A percentile compares a stretch with the other conserved stretches of the same genome.
Evolutionary conservation across 2,329 filamentous ascomycete genomes (phyloP).

Genomic region (Xylariomycetidae sp.): DNA sequence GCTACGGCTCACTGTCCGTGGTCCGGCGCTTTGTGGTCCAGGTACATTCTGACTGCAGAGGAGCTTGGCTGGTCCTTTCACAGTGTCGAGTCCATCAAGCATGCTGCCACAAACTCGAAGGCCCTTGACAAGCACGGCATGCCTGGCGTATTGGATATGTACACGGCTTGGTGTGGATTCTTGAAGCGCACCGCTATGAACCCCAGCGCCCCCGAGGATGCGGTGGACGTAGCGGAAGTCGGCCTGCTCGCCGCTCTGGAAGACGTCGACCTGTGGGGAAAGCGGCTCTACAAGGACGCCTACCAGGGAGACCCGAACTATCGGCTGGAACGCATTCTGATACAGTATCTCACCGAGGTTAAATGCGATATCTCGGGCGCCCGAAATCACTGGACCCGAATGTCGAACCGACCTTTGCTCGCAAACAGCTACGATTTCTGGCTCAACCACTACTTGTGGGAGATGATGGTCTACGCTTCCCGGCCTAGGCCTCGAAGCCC

Average conservation of each 20-base stretch:
- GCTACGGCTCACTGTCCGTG: slow-evolving; percentile 89
- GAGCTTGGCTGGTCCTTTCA: slow-evolving; percentile 68
- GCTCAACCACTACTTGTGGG: slow-evolving; percentile 88
- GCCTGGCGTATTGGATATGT: slow-evolving; percentile 83
- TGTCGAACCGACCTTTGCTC: slow-evolving; percentile 58
- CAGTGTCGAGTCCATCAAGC: slow-evolving; percentile 84
- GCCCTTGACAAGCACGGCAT: slow-evolving; percentile 81
- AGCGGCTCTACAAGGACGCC: slow-evolving; percentile 63
- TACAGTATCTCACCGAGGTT: slow-evolving; percentile 84
- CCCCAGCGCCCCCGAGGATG: slow-evolving; percentile 68
- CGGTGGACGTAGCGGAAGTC: slow-evolving; percentile 82
- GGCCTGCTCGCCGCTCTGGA: slow-evolving; percentile 82
- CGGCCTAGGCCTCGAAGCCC: slow-evolving; percentile 46
- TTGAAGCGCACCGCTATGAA: slow-evolving; percentile 80
- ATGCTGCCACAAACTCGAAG: slow-evolving; percentile 80
- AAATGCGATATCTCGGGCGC: slow-evolving; percentile 73
- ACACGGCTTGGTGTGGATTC: slow-evolving; percentile 91
- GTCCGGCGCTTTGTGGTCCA: slow-evolving; percentile 86
- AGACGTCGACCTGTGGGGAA: slow-evolving; percentile 74
- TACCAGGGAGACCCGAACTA: slow-evolving; percentile 86
- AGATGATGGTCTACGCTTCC: slow-evolving; percentile 61
- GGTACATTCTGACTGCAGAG: slow-evolving; percentile 81
- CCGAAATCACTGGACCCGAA: slow-evolving; percentile 67
- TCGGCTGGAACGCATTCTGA: slow-evolving; percentile 83
- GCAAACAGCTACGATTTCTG: slow-evolving; percentile 87